Evolutionary conservation across 1,139 yeast species (phyloP).

Genomic region (Candida sanyaensis): DNA sequence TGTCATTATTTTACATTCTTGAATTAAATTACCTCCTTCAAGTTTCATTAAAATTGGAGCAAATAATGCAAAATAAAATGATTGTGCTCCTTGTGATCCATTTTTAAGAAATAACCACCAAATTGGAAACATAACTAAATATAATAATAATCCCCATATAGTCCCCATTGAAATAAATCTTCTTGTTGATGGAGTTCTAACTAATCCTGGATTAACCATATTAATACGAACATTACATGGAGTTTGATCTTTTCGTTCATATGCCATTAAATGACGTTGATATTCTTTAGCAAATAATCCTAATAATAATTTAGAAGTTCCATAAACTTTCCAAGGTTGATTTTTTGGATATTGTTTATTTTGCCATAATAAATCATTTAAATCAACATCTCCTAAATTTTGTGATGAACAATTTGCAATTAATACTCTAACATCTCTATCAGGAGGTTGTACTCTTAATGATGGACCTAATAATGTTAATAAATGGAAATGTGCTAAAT

Average conservation of each 20-base stretch:
- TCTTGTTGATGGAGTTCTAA: slow-evolving; percentile 85
- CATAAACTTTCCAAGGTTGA: slow-evolving; percentile 76
- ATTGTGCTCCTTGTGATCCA: slow-evolving; percentile 77
- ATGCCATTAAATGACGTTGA: slow-evolving; percentile 60
- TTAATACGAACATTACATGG: slow-evolving; percentile 73
- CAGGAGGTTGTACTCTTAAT: slow-evolving; percentile 86
- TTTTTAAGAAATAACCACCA: slow-evolving; percentile 82
- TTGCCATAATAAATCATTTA: slow-evolving; percentile 69
- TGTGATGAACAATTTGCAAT: slow-evolving; percentile 77
- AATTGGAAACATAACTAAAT: slow-evolving; percentile 73
- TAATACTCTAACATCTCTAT: slow-evolving; percentile 84
- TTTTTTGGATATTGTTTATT: slow-evolving; percentile 58
- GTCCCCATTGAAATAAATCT: slow-evolving; percentile 79
- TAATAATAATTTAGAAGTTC: slow-evolving; percentile 77
- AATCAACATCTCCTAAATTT: slow-evolving; percentile 65
- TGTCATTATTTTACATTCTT: slow-evolving; percentile 65
- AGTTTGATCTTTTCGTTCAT: slow-evolving; percentile 65
- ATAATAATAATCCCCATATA: slow-evolving; percentile 65
- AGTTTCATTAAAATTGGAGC: slow-evolving; percentile 65
- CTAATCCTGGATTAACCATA: slow-evolving; percentile 87
- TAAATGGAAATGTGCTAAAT: slow-evolving; percentile 77
- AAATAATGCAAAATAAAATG: slow-evolving; percentile 66
- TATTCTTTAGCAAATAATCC: slow-evolving; percentile 74
- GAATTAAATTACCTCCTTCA: slow-evolving; percentile 68
- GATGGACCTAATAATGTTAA: slow-evolving; percentile 79